Base-by-base conservation (phyloP, 768 basidiomycete genomes). In the Sutorius australiensis region DNA sequence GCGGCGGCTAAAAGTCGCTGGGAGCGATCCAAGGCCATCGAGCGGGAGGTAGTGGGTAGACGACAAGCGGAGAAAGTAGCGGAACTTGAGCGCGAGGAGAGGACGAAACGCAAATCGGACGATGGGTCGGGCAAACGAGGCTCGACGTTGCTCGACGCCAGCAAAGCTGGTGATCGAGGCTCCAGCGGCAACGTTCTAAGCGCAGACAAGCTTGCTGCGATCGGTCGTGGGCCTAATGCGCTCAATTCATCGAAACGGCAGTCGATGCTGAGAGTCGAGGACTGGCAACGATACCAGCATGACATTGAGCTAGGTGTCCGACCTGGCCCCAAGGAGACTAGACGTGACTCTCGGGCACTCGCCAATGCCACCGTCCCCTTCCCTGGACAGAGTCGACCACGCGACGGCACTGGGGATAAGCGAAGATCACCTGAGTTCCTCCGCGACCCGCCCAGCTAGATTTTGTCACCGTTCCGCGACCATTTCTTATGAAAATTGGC, bases 251-350 rank as follows among this genome's bases (percentile, higher is more conserved):
- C 85, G 40, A 82, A 80, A 60, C 81, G 87, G 43, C 67, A 85
- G 67, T 89, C 88, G 38, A 82, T 78, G 65, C 68, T 91, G 75
- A 89, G 90, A 66, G 89, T 92, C 37, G 87, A 90, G 67, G 89
- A 90, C 65, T 92, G 90, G 89, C 84, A 89, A 68, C 79, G 80
- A 57, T 78, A 83, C 61, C 89, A 91, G 65, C 75, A 81, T 48
- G 78, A 81, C 41, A 66, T 67, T 6, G 71, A 70, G 45, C 36
- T 70, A 12, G 68, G 68, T 10, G 13, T 72, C 42, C 70, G 65
- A 1, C 58, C 64, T 3, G 70, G 68, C 2, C 39, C 53, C 4
- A 55, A 42, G 40, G 53, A 57, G 3, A 24, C 59, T 27, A 64
- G 43, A 57, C 66, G 57, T 6, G 66, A 73, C 21, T 57, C 69